These are phyloP conservation scores for Canna indica DNA, from an alignment of 176 grass and related monocot species.

Conservation along the genomic window DNA sequence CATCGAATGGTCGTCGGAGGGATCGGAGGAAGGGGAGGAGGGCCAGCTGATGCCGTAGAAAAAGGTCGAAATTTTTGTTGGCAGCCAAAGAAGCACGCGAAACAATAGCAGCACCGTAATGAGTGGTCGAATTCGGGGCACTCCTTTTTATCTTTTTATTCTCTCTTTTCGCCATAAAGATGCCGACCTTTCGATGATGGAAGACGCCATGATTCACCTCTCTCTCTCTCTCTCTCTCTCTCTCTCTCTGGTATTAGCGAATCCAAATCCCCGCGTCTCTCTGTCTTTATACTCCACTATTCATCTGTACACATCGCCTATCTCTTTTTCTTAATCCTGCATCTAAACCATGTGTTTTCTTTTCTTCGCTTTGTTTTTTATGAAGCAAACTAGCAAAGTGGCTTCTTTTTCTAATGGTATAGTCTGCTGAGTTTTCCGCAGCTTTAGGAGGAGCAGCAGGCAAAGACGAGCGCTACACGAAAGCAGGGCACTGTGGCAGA, in stretches of 20 bases:
- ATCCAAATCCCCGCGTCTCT: slow-evolving; percentile 10
- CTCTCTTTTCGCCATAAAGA: slow-evolving; percentile 46
- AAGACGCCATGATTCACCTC: slow-evolving; percentile 56
- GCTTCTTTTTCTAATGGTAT: slow-evolving; percentile 9
- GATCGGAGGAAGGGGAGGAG: neutral
- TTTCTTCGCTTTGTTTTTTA: neutral
- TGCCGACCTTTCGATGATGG: slow-evolving; percentile 70
- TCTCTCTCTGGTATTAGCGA: neutral
- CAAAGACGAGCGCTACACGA: slow-evolving; percentile 41
- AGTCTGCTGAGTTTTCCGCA: slow-evolving; percentile 17
- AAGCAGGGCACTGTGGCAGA: slow-evolving; percentile 24
- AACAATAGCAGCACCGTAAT: slow-evolving; percentile 14
- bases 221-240: slow-evolving; percentile 7
- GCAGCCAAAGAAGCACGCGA: slow-evolving; percentile 22
- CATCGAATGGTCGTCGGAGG: neutral
- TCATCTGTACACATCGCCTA: neutral
- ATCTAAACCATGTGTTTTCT: neutral
- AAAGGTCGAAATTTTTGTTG: slow-evolving; percentile 18
- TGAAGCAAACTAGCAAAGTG: neutral
- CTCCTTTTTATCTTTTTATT: slow-evolving; percentile 25
- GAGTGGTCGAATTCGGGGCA: slow-evolving; percentile 30
- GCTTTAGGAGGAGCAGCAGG: slow-evolving; percentile 32
- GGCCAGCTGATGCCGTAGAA: neutral
- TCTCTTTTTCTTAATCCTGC: neutral
- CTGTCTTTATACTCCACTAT: neutral